These are phyloP conservation scores for Botrytis porri DNA, from an alignment of 2,329 filamentous ascomycete genomes.

Conservation along the genomic window DNA sequence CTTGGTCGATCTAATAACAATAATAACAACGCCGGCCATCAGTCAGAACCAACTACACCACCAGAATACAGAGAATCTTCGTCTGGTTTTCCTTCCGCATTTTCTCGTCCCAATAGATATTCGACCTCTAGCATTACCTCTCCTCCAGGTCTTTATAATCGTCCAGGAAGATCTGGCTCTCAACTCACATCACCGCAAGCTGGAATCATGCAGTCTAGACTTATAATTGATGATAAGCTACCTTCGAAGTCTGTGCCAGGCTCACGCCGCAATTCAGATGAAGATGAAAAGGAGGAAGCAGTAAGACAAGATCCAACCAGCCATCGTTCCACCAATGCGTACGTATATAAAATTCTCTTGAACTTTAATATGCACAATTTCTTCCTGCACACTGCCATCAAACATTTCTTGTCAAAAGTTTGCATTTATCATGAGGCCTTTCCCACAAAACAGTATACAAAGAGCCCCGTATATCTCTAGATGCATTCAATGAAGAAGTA, in stretches of 20 bases:
- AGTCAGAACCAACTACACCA: constrained; percentile 93
- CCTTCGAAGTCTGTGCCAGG: constrained; percentile 83
- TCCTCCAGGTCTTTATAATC: constrained; percentile 70
- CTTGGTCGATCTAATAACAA: constrained; percentile 53
- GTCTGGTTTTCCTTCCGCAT: constrained; percentile 71
- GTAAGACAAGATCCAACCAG: constrained; percentile 67
- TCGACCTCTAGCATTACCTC: constrained; percentile 85
- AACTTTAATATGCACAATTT: neutral
- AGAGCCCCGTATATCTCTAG: neutral
- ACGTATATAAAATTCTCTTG: constrained; percentile 49
- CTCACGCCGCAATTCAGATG: constrained; percentile 86
- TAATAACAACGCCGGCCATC: constrained; percentile 57
- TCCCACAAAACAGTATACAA: neutral
- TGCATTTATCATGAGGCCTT: neutral
- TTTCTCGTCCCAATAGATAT: constrained; percentile 83
- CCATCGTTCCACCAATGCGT: constrained; percentile 74
- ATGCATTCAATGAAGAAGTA: neutral
- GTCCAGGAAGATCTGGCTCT: constrained; percentile 72
- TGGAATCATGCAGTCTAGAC: constrained; percentile 57
- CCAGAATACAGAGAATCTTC: constrained; percentile 80
- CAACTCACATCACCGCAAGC: constrained; percentile 76
- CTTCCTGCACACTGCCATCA: neutral
- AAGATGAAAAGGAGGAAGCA: constrained; percentile 79
- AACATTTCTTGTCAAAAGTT: neutral
- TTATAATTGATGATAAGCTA: constrained; percentile 60